These are phyloP conservation scores for Suhomyces yuchorum DNA, from an alignment of 1,139 yeast species.

Conservation along the genomic window DNA sequence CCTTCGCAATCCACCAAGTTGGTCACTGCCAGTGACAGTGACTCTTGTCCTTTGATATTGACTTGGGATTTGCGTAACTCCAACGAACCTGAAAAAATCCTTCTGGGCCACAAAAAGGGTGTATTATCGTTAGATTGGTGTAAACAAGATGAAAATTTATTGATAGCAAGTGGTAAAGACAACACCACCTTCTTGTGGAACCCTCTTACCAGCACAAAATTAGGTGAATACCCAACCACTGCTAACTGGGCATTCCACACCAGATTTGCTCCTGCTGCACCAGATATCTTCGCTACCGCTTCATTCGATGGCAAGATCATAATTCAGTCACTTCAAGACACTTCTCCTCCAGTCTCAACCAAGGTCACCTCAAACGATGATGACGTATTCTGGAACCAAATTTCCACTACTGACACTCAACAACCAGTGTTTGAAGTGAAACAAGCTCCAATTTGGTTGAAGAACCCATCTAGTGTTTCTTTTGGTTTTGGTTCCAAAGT, in stretches of 20 bases:
- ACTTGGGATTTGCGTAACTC: constrained; percentile 96
- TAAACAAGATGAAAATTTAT: constrained; percentile 70
- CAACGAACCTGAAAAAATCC: constrained; percentile 76
- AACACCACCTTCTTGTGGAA: constrained; percentile 89
- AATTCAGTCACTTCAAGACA: constrained; percentile 87
- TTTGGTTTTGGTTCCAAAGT: constrained; percentile 96
- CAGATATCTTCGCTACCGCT: constrained; percentile 91
- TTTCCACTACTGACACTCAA: constrained; percentile 72
- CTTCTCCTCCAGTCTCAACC: constrained; percentile 50
- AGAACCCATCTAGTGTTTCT: constrained; percentile 69
- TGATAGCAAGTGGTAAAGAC: constrained; percentile 90
- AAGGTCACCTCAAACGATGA: constrained; percentile 61
- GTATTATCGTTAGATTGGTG: constrained; percentile 95
- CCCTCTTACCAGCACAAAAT: constrained; percentile 66
- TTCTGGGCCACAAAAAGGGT: constrained; percentile 86
- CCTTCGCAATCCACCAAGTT: constrained; percentile 82
- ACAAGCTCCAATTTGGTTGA: constrained; percentile 92
- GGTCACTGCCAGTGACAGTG: constrained; percentile 84
- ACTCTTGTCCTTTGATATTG: constrained; percentile 75
- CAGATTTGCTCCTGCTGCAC: constrained; percentile 81
- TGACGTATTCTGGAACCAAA: constrained; percentile 73
- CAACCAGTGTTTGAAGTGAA: constrained; percentile 66
- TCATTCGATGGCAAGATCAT: constrained; percentile 87
- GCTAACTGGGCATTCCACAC: constrained; percentile 94
- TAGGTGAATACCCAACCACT: constrained; percentile 89